A percentile compares a stretch with the other conserved stretches of the same genome.
Evolutionary conservation across 2,329 filamentous ascomycete species (phyloP).

Genomic region (Aspergillus fructus): DNA sequence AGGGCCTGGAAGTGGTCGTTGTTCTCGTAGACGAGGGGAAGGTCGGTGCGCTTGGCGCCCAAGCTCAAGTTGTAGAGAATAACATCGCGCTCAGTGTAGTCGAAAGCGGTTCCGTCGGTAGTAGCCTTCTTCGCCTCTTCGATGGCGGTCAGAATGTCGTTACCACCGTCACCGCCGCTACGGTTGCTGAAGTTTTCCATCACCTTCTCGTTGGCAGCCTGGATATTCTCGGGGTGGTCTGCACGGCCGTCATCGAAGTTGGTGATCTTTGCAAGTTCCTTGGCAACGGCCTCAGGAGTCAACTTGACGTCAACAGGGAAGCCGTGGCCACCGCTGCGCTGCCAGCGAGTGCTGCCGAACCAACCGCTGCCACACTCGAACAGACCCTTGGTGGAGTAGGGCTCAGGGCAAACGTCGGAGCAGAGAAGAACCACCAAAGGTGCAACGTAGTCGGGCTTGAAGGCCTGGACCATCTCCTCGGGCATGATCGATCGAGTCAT

Average conservation of each 20-base stretch:
- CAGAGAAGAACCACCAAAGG: slow-evolving; percentile 85
- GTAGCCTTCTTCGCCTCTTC: slow-evolving; percentile 71
- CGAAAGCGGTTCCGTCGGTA: slow-evolving; percentile 72
- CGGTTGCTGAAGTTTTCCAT: slow-evolving; percentile 85
- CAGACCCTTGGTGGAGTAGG: slow-evolving; percentile 73
- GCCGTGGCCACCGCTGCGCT: slow-evolving; percentile 81
- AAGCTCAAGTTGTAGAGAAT: slow-evolving; percentile 96
- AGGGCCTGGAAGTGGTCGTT: slow-evolving; percentile 89
- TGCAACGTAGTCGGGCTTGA: slow-evolving; percentile 98
- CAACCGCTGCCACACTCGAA: slow-evolving; percentile 96
- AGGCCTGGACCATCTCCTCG: slow-evolving; percentile 95
- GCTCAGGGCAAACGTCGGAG: slow-evolving; percentile 80
- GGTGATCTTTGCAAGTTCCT: slow-evolving; percentile 74
- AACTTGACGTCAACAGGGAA: slow-evolving; percentile 85
- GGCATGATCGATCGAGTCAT: slow-evolving; percentile 95
- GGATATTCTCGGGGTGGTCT: slow-evolving; percentile 78
- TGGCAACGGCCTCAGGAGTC: slow-evolving; percentile 78
- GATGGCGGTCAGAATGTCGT: slow-evolving; percentile 72
- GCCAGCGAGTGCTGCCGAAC: slow-evolving; percentile 90
- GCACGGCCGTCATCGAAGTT: slow-evolving; percentile 85
- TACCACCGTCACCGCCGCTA: slow-evolving; percentile 52
- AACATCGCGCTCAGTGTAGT: slow-evolving; percentile 80
- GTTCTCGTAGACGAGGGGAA: slow-evolving; percentile 87
- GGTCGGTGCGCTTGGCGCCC: slow-evolving; percentile 85
- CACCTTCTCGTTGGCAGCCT: slow-evolving; percentile 75